phyloP scores from a whole-genome alignment of 306 rosid genomes.

The Quercus engelmannii region DNA sequence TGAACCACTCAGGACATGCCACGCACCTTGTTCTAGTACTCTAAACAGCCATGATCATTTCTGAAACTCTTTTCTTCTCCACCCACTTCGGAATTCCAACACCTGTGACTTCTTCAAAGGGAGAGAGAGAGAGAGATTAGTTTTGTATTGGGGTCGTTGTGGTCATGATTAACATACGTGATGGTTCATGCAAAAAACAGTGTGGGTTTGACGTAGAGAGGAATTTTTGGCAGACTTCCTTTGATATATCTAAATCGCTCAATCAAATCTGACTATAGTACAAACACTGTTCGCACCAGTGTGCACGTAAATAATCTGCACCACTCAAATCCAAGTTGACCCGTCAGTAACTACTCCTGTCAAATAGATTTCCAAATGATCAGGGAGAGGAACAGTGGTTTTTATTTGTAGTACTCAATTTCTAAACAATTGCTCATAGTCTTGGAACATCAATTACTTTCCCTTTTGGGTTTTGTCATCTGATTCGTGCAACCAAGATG shows the following conservation, averaged over 20 bases:
- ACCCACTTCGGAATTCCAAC: background rate
- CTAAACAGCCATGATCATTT: background rate
- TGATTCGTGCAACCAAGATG: conserved; percentile 21
- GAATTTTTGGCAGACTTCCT: conserved; percentile 32
- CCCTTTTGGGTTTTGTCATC: conserved; percentile 52
- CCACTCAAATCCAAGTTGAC: conserved; percentile 32
- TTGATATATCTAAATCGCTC: conserved; percentile 59
- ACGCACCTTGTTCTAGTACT: background rate
- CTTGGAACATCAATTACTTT: conserved; percentile 47
- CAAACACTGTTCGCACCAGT: conserved; percentile 48
- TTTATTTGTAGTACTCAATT: background rate
- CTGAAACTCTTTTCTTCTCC: conserved; percentile 6
- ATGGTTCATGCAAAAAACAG: conserved; percentile 53
- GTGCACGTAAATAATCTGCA: conserved; percentile 58
- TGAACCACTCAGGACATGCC: conserved; percentile 3
- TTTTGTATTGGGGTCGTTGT: background rate
- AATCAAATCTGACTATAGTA: conserved; percentile 55
- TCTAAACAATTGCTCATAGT: background rate
- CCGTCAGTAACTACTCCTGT: conserved; percentile 1
- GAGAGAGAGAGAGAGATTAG: too few relatives aligned
- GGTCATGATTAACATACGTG: conserved; percentile 28
- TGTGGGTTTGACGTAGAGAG: conserved; percentile 29
- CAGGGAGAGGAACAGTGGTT: background rate
- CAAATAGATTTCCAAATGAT: background rate
- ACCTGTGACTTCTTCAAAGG: background rate